These are phyloP conservation scores for Pulicaria dysenterica DNA, from an alignment of 129 eudicot species.

Conservation along the genomic window DNA sequence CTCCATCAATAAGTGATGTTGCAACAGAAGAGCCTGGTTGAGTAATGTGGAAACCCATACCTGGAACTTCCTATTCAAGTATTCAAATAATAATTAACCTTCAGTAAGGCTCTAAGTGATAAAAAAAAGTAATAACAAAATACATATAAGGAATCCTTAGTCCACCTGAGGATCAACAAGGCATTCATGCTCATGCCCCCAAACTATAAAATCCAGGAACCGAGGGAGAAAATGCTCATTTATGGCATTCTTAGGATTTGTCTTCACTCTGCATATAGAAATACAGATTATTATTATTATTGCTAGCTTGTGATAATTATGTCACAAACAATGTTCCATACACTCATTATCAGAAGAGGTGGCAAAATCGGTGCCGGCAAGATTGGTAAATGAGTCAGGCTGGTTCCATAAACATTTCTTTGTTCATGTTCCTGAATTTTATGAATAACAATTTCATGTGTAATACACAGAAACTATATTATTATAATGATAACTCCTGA, in stretches of 20 bases:
- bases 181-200: slow-evolving; percentile 99
- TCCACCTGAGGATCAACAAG: slow-evolving; percentile 95
- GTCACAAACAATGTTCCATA: slow-evolving; percentile 20
- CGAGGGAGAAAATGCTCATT: slow-evolving; percentile 97
- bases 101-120: slow-evolving; percentile 9
- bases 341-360: slow-evolving; percentile 2
- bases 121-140: too few species aligned
- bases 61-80: slow-evolving; percentile 87
- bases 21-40: slow-evolving; percentile 99
- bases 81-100: slow-evolving; percentile 26
- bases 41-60: slow-evolving; percentile 99
- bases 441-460: not conserved
- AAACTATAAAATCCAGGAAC: slow-evolving; percentile 88
- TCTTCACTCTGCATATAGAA: slow-evolving; percentile 67
- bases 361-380: not conserved
- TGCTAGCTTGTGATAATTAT: slow-evolving; percentile 16
- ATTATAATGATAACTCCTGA: not conserved
- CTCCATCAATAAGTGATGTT: slow-evolving; percentile 94
- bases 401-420: not conserved
- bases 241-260: slow-evolving; percentile 98
- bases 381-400: not conserved
- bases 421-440: not conserved
- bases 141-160: not conserved
- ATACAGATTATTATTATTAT: slow-evolving; percentile 10
- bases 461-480: not conserved